Percentiles rank a stretch among this genome's conserved stretches.
These are phyloP conservation scores for Farysia itapuensis DNA, from an alignment of 1,284 basidiomycete species.

Conservation along the genomic window DNA sequence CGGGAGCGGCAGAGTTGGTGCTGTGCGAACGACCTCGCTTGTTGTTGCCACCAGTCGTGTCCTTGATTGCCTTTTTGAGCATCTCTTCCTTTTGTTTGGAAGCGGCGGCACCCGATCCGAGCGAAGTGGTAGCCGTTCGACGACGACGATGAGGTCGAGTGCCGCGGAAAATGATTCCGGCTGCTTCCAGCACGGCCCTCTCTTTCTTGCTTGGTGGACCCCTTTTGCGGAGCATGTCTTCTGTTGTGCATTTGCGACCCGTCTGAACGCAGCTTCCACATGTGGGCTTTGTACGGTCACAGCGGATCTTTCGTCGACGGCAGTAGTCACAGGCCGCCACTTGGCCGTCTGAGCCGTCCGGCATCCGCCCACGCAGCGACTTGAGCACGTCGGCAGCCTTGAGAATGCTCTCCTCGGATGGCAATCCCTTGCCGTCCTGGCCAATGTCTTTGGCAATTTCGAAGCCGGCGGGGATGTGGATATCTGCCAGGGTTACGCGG, in stretches of 20 bases:
- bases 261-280: slow-evolving; percentile 27
- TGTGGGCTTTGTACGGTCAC: slow-evolving; percentile 39
- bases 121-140: slow-evolving; percentile 25
- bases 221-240: slow-evolving; percentile 40
- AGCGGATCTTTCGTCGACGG: slow-evolving; percentile 35
- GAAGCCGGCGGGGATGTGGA: slow-evolving; percentile 37
- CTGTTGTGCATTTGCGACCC: slow-evolving; percentile 35
- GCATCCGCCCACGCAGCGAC: slow-evolving; percentile 33
- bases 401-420: slow-evolving; percentile 35
- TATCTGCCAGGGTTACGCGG: slow-evolving; percentile 30
- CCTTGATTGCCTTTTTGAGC: slow-evolving; percentile 19
- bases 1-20: slow-evolving; percentile 12
- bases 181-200: slow-evolving; percentile 31
- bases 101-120: slow-evolving; percentile 19
- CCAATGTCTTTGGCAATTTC: slow-evolving; percentile 29
- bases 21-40: slow-evolving; percentile 14
- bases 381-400: slow-evolving; percentile 26
- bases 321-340: slow-evolving; percentile 39
- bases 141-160: slow-evolving; percentile 32
- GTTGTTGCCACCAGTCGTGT: slow-evolving; percentile 10
- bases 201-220: slow-evolving; percentile 41
- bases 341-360: slow-evolving; percentile 34
- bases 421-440: slow-evolving; percentile 10
- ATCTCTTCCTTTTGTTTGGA: slow-evolving; percentile 31
- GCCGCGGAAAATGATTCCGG: slow-evolving; percentile 37